Evolutionary conservation across 768 basidiomycete genomes (phyloP), one percentile per base, ranked within the genome.

Genomic region (Trametes villosa): DNA sequence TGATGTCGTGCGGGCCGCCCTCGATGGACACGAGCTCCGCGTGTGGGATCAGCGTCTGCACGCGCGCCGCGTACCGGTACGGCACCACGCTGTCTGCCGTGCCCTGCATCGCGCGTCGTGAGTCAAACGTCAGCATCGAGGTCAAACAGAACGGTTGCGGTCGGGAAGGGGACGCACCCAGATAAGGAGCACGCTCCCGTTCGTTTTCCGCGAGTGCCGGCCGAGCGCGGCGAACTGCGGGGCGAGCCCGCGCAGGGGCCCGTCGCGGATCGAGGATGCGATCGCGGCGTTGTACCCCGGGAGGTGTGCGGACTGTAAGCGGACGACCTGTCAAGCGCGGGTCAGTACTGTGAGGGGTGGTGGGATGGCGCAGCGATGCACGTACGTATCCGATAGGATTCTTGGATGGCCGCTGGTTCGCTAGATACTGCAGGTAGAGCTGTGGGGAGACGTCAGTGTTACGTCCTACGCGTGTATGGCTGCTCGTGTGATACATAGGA

Each of bases 231-330:
- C 70, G 65, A 90, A 90, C 4, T 85, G 76, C 1, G 79, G 70
- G 1, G 72, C 73, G 55, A 86, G 82, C 5, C 88, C 87, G 38
- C 89, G 84, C 29, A 91, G 76, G 15, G 90, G 89, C 1, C 89
- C 89, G 38, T 88, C 83, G 33, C 89, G 82, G 26, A 92, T 76
- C 3, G 86, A 89, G 5, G 89, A 91, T 0, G 89, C 89, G n/a
- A 92, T 75, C 0, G 90, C 90, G 22, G 83, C 81, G 64, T 92
- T 90, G 70, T 85, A 92, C 4, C 90, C 84, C 0, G 86, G 83
- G 6, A 92, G 79, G 68, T 90, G 86, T 1, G 90, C 90, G 0
- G 88, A 88, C 73, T 92, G 90, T 13, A 90, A 75, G n/a, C 89
- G 82, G 0, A 91, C 85, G 56, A 92, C 86, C 85, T 89, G 63